Evolutionary conservation across 805 yeast genomes (phyloP).

Genomic region (Lachancea quebecensis): DNA sequence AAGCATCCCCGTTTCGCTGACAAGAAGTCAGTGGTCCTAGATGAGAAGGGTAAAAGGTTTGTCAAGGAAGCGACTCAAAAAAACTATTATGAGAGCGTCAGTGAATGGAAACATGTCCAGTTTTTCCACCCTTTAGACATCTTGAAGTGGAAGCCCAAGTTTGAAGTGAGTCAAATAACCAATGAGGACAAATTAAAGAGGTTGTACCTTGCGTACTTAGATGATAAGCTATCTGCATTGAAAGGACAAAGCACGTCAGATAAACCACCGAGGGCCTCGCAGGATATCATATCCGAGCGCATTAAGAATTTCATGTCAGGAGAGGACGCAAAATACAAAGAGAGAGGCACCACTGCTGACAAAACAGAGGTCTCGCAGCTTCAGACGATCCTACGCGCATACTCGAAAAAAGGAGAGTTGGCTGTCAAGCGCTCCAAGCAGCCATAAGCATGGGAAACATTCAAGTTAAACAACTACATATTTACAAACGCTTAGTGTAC

Average conservation of each 20-base stretch:
- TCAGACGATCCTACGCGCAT: constrained; percentile 21
- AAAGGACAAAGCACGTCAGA: constrained; percentile 16
- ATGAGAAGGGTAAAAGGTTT: constrained; percentile 42
- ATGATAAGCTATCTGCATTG: constrained; percentile 23
- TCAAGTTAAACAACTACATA: neutral
- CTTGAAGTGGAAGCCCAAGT: constrained; percentile 33
- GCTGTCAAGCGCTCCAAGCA: neutral
- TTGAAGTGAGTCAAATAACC: constrained; percentile 24
- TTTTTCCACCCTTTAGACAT: constrained; percentile 26
- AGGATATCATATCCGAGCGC: constrained; percentile 9
- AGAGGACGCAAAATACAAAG: neutral
- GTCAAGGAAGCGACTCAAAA: constrained; percentile 34
- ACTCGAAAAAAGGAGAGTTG: constrained; percentile 18
- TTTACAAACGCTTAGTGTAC: neutral
- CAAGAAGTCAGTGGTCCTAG: constrained; percentile 11
- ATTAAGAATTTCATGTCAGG: constrained; percentile 9
- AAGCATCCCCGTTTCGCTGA: constrained; percentile 20
- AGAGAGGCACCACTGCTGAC: neutral
- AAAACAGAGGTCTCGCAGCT: constrained; percentile 5
- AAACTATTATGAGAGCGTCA: constrained; percentile 14
- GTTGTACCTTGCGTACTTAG: constrained; percentile 19
- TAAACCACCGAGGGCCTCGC: constrained; percentile 6
- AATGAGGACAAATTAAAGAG: constrained; percentile 10
- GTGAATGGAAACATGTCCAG: constrained; percentile 17
- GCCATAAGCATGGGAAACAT: neutral